phyloP scores from a whole-genome alignment of 768 basidiomycete genomes.

The Serendipita sp. region DNA sequence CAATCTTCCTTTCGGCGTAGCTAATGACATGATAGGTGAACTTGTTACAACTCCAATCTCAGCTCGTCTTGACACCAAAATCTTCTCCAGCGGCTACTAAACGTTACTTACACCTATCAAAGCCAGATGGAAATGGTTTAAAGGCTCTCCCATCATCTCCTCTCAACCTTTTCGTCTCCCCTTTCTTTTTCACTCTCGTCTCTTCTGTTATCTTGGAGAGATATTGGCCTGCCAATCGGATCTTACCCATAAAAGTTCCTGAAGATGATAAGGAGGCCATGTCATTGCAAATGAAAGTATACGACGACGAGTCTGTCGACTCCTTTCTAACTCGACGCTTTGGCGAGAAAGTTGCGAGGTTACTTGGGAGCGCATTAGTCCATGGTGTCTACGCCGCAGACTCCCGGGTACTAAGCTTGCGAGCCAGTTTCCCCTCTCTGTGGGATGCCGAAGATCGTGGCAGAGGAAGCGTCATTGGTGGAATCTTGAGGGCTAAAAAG shows the following conservation, averaged over 20 bases:
- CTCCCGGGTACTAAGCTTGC: conserved; percentile 52
- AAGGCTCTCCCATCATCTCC: conserved; percentile 29
- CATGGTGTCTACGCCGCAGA: conserved; percentile 92
- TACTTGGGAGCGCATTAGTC: conserved; percentile 62
- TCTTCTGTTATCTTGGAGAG: conserved; percentile 42
- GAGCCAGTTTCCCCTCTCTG: conserved; percentile 58
- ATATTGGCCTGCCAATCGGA: conserved; percentile 20
- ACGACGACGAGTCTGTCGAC: conserved; percentile 65
- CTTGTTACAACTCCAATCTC: conserved; percentile 42
- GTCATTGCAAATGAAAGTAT: conserved; percentile 29
- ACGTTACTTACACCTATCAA: conserved; percentile 52
- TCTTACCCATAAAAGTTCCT: conserved; percentile 12
- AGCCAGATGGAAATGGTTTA: conserved; percentile 29
- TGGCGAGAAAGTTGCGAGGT: conserved; percentile 50
- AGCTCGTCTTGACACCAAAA: conserved; percentile 49
- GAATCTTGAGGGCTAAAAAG: conserved; percentile 14
- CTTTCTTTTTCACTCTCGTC: conserved; percentile 30
- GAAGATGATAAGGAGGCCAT: conserved; percentile 67
- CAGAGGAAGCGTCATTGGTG: conserved; percentile 51
- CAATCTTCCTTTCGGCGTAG: not conserved
- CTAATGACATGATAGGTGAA: conserved; percentile 38
- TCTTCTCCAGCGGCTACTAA: conserved; percentile 56
- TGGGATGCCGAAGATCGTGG: conserved; percentile 54
- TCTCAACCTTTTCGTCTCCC: conserved; percentile 21
- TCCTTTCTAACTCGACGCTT: conserved; percentile 60